Evolutionary conservation across 441 rosid genomes (phyloP).

Genomic region (Syzygium malaccense): DNA sequence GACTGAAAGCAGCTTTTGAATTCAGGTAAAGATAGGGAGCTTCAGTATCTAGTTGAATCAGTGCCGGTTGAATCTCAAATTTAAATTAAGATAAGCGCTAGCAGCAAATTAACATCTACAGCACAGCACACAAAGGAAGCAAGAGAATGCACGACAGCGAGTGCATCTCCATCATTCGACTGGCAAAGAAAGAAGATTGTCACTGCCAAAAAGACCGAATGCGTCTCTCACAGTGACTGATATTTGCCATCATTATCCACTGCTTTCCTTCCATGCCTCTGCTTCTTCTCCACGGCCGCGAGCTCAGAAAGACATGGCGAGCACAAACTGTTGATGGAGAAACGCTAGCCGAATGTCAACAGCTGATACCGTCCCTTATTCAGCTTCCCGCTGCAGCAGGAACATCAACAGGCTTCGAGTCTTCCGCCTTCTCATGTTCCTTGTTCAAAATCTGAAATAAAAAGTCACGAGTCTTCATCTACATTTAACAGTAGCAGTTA

Average conservation of each 20-base stretch:
- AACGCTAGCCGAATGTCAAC: not conserved
- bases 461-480: not conserved
- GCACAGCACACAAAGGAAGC: not conserved
- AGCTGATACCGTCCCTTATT: not conserved
- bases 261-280: not conserved
- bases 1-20: not conserved
- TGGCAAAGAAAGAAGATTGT: not conserved
- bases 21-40: not conserved
- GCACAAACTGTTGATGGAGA: not conserved
- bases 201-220: not conserved
- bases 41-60: not conserved
- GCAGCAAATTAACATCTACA: not conserved
- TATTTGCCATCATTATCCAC: not conserved
- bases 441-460: slow-evolving; percentile 48
- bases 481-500: not conserved
- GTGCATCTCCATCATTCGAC: not conserved
- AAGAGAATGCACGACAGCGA: not conserved
- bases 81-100: not conserved
- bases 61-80: not conserved
- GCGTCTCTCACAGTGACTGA: not conserved
- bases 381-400: slow-evolving; percentile 28
- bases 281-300: not conserved
- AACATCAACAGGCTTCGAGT: slow-evolving; percentile 41
- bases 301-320: not conserved
- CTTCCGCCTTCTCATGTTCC: slow-evolving; percentile 59